These are phyloP conservation scores for Fusarium fracticaudum DNA, from an alignment of 2,329 filamentous ascomycete species.

Conservation along the genomic window DNA sequence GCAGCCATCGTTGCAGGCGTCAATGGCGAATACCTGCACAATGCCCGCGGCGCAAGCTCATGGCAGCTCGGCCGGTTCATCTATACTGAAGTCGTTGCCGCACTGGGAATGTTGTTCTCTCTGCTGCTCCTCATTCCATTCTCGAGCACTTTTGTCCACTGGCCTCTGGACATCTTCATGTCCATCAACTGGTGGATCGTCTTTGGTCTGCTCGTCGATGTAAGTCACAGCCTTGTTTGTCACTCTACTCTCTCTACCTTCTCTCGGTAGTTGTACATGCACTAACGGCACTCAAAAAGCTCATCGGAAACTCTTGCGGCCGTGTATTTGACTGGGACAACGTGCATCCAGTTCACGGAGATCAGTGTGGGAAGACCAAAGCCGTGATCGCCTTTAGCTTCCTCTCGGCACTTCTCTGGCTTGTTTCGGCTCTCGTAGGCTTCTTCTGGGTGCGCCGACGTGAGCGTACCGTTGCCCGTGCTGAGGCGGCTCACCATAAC, in stretches of 20 bases:
- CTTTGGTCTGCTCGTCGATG: constrained; percentile 73
- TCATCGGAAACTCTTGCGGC: constrained; percentile 61
- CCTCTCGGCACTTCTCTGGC: constrained; percentile 76
- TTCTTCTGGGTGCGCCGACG: constrained; percentile 62
- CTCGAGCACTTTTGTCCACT: constrained; percentile 72
- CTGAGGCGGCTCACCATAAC: constrained; percentile 42
- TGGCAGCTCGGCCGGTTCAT: constrained; percentile 73
- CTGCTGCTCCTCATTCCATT: constrained; percentile 80
- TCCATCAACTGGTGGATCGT: constrained; percentile 75
- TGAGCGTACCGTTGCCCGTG: constrained; percentile 47
- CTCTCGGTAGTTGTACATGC: not conserved
- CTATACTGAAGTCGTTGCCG: constrained; percentile 78
- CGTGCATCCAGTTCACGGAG: constrained; percentile 55
- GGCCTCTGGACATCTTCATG: constrained; percentile 75
- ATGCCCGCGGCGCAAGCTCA: constrained; percentile 54
- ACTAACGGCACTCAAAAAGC: constrained; percentile 40
- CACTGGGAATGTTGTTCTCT: constrained; percentile 72
- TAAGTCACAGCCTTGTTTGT: constrained; percentile 49
- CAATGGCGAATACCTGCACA: constrained; percentile 72
- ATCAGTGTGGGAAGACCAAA: constrained; percentile 74
- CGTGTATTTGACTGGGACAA: constrained; percentile 68
- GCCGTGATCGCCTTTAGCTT: constrained; percentile 77
- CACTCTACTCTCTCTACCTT: not conserved
- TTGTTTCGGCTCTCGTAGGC: constrained; percentile 69
- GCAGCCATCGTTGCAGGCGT: constrained; percentile 77